A percentile compares a stretch with the other conserved stretches of the same genome.
phyloP scores from a whole-genome alignment of 768 basidiomycete genomes.

The Mycena galopus region DNA sequence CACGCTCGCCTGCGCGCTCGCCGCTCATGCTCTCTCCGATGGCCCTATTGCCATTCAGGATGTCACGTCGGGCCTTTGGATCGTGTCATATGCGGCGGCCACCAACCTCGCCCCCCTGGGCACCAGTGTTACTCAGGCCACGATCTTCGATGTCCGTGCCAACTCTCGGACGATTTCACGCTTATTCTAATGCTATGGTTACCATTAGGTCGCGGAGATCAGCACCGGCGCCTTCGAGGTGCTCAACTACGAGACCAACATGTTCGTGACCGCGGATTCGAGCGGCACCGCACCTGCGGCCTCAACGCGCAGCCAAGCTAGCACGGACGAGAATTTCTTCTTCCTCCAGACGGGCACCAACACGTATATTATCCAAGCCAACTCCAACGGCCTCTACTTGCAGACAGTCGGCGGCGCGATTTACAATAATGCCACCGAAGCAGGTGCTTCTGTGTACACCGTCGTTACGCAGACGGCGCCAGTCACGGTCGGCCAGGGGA shows the following conservation, averaged over 20 bases:
- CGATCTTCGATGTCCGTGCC: not conserved
- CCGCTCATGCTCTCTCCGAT: not conserved
- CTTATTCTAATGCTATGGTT: not conserved
- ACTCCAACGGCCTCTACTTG: slow-evolving; percentile 2
- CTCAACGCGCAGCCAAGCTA: not conserved
- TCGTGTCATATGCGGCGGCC: not conserved
- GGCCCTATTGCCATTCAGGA: not conserved
- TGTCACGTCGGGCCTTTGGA: not conserved
- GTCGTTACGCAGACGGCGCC: slow-evolving; percentile 1
- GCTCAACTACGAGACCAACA: not conserved
- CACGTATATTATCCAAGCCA: slow-evolving; percentile 1
- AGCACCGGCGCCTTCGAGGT: not conserved
- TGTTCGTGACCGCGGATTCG: not conserved
- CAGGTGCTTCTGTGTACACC: not conserved
- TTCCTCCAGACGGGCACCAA: slow-evolving; percentile 2
- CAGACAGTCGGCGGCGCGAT: not conserved
- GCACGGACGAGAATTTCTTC: not conserved
- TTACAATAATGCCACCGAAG: slow-evolving; percentile 1
- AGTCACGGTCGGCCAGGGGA: not conserved
- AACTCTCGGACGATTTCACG: slow-evolving; percentile 1
- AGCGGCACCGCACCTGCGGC: not conserved
- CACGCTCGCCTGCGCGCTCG: not conserved
- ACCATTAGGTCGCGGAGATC: not conserved
- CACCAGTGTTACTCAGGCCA: slow-evolving; percentile 1
- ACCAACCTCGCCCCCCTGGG: slow-evolving; percentile 1